A percentile compares a stretch with the other conserved stretches of the same genome.
These are phyloP conservation scores for Termitomyces sp. DNA, from an alignment of 768 basidiomycete genomes.

Conservation along the genomic window DNA sequence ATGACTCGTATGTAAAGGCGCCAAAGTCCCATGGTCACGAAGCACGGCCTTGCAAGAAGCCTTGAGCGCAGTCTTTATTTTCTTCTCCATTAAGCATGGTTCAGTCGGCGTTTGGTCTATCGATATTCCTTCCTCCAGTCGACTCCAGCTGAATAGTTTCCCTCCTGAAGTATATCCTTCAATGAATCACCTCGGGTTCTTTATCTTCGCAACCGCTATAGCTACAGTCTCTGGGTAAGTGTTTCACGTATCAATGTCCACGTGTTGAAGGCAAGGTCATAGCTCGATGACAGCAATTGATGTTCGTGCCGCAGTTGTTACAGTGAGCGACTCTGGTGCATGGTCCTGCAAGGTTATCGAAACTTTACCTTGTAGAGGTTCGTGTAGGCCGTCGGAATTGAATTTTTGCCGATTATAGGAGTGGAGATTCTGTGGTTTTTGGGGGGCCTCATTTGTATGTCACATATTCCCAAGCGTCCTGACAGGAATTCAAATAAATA, in stretches of 20 bases:
- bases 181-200: neutral
- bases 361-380: neutral
- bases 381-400: neutral
- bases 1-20: neutral
- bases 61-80: neutral
- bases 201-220: neutral
- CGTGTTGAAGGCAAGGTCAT: neutral
- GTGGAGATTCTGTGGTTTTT: neutral
- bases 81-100: neutral
- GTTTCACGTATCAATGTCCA: neutral
- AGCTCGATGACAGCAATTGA: neutral
- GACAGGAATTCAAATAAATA: neutral
- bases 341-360: neutral
- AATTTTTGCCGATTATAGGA: neutral
- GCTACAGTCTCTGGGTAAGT: neutral
- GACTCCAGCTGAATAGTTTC: neutral
- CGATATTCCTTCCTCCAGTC: neutral
- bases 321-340: neutral
- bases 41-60: neutral
- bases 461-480: neutral
- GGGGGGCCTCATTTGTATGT: neutral
- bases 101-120: neutral
- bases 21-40: neutral
- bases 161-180: neutral
- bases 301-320: neutral